Evolutionary conservation across 345 rosid species (phyloP).

Genomic region (Trapa incisa): DNA sequence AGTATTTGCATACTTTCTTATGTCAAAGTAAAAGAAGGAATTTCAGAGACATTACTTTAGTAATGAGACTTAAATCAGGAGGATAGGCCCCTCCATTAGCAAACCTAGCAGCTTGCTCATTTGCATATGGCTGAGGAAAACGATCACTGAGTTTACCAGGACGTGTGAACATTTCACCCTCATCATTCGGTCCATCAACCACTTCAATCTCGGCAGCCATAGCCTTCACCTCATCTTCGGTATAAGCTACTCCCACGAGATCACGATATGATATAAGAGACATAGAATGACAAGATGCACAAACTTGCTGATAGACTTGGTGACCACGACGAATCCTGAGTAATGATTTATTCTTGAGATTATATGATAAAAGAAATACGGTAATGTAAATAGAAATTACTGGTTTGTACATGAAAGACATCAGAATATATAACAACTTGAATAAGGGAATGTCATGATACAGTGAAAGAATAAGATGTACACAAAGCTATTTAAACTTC

Average conservation of each 20-base stretch:
- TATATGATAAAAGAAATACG: background rate
- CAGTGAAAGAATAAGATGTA: background rate
- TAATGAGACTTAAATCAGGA: slow-evolving; percentile 96
- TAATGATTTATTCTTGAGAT: background rate
- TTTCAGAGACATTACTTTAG: slow-evolving; percentile 47
- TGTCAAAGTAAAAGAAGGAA: no score
- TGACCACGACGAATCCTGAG: slow-evolving; percentile 96
- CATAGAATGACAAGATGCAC: slow-evolving; percentile 99
- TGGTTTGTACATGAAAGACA: background rate
- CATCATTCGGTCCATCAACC: slow-evolving; percentile 97
- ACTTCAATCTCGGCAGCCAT: slow-evolving; percentile 99
- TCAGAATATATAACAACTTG: background rate
- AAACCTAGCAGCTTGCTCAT: slow-evolving; percentile 95
- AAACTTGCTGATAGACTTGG: slow-evolving; percentile 93
- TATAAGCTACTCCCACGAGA: slow-evolving; percentile 93
- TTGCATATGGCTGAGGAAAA: slow-evolving; percentile 77
- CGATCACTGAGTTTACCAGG: slow-evolving; percentile 99
- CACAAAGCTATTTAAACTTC: no score
- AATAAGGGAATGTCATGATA: background rate
- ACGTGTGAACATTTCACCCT: slow-evolving; percentile 97
- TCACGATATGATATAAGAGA: slow-evolving; percentile 87
- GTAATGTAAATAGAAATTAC: background rate
- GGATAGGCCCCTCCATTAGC: slow-evolving; percentile 99
- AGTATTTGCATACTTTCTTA: no score
- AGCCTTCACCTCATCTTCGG: slow-evolving; percentile 95